Evolutionary conservation across 148 eudicot species (phyloP).

Genomic region (Rhododendron vialii): DNA sequence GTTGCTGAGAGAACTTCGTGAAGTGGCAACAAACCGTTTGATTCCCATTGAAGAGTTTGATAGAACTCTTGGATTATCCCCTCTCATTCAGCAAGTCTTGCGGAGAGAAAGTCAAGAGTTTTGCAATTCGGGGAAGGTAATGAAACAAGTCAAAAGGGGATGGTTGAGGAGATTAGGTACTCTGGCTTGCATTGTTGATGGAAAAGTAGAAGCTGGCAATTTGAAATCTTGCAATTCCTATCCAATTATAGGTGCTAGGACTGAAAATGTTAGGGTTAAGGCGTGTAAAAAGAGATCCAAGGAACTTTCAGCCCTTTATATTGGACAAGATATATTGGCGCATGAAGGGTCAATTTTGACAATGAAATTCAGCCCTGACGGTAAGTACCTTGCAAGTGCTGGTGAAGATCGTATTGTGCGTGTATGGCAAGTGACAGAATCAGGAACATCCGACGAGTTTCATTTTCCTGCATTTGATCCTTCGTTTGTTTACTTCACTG

Average conservation of each 20-base stretch:
- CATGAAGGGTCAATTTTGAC: slow-evolving; percentile 49
- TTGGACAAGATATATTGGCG: slow-evolving; percentile 64
- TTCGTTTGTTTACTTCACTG: slow-evolving; percentile 59
- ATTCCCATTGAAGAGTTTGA: no score
- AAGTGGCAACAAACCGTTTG: no score
- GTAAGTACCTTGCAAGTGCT: slow-evolving; percentile 30
- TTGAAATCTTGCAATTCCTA: slow-evolving; percentile 5
- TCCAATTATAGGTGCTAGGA: slow-evolving; percentile 22
- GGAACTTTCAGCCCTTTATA: slow-evolving; percentile 66
- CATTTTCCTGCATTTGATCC: slow-evolving; percentile 60
- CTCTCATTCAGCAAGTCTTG: no score
- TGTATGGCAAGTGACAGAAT: slow-evolving; percentile 65
- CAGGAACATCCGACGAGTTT: slow-evolving; percentile 35
- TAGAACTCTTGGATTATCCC: no score
- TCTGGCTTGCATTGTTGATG: no score
- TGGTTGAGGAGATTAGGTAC: no score
- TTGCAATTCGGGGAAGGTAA: no score
- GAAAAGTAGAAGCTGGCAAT: slow-evolving; percentile 19
- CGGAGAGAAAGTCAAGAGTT: no score
- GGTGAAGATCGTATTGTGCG: slow-evolving; percentile 76
- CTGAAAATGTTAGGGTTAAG: slow-evolving; percentile 51
- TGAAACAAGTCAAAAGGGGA: no score
- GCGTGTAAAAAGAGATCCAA: slow-evolving; percentile 43
- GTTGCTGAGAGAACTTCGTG: no score
- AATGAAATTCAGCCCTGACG: slow-evolving; percentile 80